A percentile compares a stretch with the other conserved stretches of the same genome.
Evolutionary conservation across 176 grass and related monocot genomes (phyloP).

Genomic region (Triticum aestivum): IWGSC_CS_RefSeq_v2.1 NC_057812.1:661437058-661437557

Average conservation of each 20-base stretch:
- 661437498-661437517: conserved; percentile 76
- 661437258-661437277: neutral
- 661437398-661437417: neutral
- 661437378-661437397: neutral
- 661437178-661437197: neutral
- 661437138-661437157: neutral
- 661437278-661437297: neutral
- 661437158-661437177: neutral
- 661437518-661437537: conserved; percentile 84
- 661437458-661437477: neutral
- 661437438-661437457: neutral
- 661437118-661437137: neutral
- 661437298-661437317: neutral
- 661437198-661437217: neutral
- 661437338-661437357: neutral
- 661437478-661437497: conserved; percentile 67
- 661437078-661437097: neutral
- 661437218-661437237: neutral
- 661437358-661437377: neutral
- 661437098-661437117: neutral
- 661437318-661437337: neutral
- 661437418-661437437: neutral
- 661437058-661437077: neutral
- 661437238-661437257: neutral
- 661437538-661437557: conserved; percentile 77